Conservation (phyloP, 2,329 filamentous ascomycete genomes). For the Ceratocystis variospora region DNA sequence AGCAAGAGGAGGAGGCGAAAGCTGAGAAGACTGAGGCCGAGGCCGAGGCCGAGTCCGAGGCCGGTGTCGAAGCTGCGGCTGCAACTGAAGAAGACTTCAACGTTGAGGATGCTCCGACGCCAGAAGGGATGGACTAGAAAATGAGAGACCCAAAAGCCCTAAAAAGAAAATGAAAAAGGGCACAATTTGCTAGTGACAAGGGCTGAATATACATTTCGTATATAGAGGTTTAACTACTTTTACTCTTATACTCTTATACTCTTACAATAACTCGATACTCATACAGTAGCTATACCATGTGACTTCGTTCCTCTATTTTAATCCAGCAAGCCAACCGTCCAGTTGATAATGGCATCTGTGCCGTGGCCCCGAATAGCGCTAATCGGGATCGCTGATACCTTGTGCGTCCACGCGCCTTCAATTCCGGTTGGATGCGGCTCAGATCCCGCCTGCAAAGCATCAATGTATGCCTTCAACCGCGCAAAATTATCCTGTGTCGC, state of each 20-base stretch:
- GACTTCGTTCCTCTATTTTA: conserved; percentile 23
- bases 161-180: background rate
- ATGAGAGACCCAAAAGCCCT: too few relatives aligned
- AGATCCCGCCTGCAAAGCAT: conserved; percentile 46
- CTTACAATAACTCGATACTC: conserved; percentile 3
- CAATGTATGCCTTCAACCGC: conserved; percentile 55
- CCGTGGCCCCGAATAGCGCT: conserved; percentile 83
- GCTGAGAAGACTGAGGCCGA: conserved; percentile 25
- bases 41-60: conserved; percentile 23
- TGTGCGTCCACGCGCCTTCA: conserved; percentile 41
- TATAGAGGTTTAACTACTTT: conserved; percentile 11
- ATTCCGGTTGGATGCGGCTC: conserved; percentile 60
- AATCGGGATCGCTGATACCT: conserved; percentile 64
- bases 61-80: conserved; percentile 22
- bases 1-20: conserved; percentile 25
- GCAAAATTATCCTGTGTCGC: conserved; percentile 66
- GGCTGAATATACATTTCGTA: background rate
- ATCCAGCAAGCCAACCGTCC: conserved; percentile 56
- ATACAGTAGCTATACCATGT: background rate
- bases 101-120: conserved; percentile 29
- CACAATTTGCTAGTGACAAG: background rate
- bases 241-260: background rate
- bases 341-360: conserved; percentile 58
- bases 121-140: conserved; percentile 23
- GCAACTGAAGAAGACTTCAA: conserved; percentile 23